These are phyloP conservation scores for Peronosclerospora sorghi DNA, from an alignment of 352 stramenopile genomes.

Conservation along the genomic window DNA sequence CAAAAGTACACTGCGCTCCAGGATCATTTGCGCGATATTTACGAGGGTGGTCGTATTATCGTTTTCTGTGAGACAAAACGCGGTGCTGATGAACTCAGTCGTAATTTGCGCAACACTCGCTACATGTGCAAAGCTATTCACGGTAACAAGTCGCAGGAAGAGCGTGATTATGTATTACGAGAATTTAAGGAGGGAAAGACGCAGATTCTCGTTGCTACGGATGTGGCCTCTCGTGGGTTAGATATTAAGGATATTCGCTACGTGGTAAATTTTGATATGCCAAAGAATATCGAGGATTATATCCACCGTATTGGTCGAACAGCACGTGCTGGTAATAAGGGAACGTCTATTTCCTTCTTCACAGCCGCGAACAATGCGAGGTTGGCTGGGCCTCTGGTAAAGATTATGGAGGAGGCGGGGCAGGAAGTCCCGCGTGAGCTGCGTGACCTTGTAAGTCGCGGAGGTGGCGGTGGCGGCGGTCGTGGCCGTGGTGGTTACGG, in stretches of 20 bases:
- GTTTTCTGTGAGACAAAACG: slow-evolving; percentile 99
- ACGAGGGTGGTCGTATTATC: slow-evolving; percentile 91
- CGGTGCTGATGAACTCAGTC: slow-evolving; percentile 93
- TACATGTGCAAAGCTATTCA: slow-evolving; percentile 97
- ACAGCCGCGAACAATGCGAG: slow-evolving; percentile 76
- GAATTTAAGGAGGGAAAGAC: slow-evolving; percentile 95
- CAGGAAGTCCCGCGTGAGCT: slow-evolving; percentile 86
- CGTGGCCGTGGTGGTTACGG: slow-evolving; percentile 52
- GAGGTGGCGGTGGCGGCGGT: slow-evolving; percentile 46
- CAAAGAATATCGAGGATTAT: slow-evolving; percentile 98
- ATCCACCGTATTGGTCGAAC: slow-evolving; percentile 98
- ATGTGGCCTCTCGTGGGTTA: slow-evolving; percentile 98
- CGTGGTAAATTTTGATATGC: slow-evolving; percentile 99
- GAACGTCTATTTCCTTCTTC: slow-evolving; percentile 91
- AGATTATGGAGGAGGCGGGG: slow-evolving; percentile 83
- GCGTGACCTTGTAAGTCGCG: slow-evolving; percentile 47
- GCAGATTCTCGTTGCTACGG: slow-evolving; percentile 95
- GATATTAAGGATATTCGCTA: slow-evolving; percentile 99
- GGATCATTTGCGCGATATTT: slow-evolving; percentile 72
- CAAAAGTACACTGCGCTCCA: slow-evolving; percentile 92
- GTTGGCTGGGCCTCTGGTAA: slow-evolving; percentile 73
- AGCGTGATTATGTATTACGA: slow-evolving; percentile 94
- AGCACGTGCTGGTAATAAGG: slow-evolving; percentile 93
- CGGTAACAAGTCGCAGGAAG: slow-evolving; percentile 97
- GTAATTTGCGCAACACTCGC: slow-evolving; percentile 87